Percentiles rank a stretch among this genome's conserved stretches.
Evolutionary conservation across 2,329 filamentous ascomycete genomes (phyloP).

Genomic region (Aspergillus fructus): DNA sequence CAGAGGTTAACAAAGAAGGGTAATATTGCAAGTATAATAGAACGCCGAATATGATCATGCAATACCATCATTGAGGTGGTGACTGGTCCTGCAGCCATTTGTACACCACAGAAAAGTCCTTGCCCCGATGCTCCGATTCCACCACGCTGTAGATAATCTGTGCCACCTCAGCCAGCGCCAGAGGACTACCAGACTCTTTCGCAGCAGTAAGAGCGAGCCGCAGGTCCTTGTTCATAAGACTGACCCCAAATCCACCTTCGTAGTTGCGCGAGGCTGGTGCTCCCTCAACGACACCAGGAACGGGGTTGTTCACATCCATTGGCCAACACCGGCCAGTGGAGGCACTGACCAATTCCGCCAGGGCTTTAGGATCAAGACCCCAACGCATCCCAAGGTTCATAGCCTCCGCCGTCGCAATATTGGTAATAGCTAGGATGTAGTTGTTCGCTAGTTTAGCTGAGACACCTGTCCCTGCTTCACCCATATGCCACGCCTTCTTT

Average conservation of each 20-base stretch:
- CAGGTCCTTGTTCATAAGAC: constrained; percentile 79
- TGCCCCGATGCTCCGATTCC: constrained; percentile 63
- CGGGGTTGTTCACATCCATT: constrained; percentile 92
- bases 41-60: constrained; percentile 1
- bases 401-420: constrained; percentile 69
- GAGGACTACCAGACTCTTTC: constrained; percentile 62
- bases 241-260: constrained; percentile 72
- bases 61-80: not conserved
- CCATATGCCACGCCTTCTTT: constrained; percentile 80
- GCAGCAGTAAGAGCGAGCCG: constrained; percentile 71
- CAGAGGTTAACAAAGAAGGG: not conserved
- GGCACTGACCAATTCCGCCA: constrained; percentile 86
- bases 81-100: constrained; percentile 57
- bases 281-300: constrained; percentile 75
- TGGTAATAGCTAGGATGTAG: constrained; percentile 91
- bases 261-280: constrained; percentile 77
- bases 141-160: constrained; percentile 67
- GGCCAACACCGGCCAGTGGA: constrained; percentile 97
- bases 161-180: constrained; percentile 65
- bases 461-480: constrained; percentile 78
- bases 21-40: not conserved
- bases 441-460: constrained; percentile 96
- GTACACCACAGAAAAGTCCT: constrained; percentile 82
- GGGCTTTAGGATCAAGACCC: constrained; percentile 63
- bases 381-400: constrained; percentile 66